Evolutionary conservation across 2,329 filamentous ascomycete genomes (phyloP), one percentile per base, ranked within the genome.

Genomic region (Aspergillus hortae): DNA sequence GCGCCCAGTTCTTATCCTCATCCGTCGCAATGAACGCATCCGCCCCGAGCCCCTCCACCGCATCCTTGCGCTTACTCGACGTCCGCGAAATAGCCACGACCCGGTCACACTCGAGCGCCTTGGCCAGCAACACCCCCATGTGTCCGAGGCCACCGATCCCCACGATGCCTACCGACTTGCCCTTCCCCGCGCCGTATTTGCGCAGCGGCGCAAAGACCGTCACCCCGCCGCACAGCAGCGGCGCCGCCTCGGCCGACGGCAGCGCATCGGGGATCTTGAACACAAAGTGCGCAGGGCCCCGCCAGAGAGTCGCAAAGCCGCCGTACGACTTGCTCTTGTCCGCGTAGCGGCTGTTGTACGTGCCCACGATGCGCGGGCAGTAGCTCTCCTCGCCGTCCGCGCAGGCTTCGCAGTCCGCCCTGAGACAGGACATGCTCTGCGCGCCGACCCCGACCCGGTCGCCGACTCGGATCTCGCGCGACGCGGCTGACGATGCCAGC

Each of bases 161-260:
- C 11, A 90, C 75, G 48, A 92, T 81, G 0, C 84, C 88, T 0
- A 92, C 86, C 4, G 72, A 77, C 68, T 88, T 89, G 4, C 88
- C 88, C 0, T 86, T 85, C 0, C 88, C 88, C 32, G 83, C 79
- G 1, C 82, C 83, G 33, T 88, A 84, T 25, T 85, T 79, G 46
- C 80, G 79, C 14, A 94, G 71, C 0, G 89, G 89, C 4, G 81
- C 80, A 65, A 82, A 94, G 0, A 86, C 80, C 0, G 89, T 94
- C 48, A 92, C 79, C 1, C 90, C 89, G 1, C 84, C 89, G 64
- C 89, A 92, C 25, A 92, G 77, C 75, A 94, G 84, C 1, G 89
- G 88, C 1, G 88, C 81, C 1, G 80, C 82, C 52, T 78, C 74
- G 9, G 74, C 76, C 27, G 72, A 77, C 1, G 69, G 61, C 25